Evolutionary conservation across 805 yeast species (phyloP).

Genomic region (Pichia occidentalis): DNA sequence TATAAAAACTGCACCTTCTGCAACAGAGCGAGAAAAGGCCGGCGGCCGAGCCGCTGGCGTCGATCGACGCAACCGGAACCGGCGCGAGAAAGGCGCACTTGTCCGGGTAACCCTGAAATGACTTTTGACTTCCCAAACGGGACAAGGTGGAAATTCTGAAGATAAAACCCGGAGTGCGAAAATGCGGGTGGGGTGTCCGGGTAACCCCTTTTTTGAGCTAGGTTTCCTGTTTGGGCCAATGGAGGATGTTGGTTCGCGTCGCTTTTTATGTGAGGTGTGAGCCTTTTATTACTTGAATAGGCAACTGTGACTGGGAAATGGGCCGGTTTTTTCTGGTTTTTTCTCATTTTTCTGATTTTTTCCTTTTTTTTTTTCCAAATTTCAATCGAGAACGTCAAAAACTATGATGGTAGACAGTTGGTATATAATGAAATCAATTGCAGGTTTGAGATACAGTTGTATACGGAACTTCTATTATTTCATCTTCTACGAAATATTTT

Average conservation of each 20-base stretch:
- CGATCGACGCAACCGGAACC: too few species aligned
- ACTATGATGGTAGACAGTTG: too few species aligned
- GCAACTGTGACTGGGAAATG: slow-evolving; percentile 10
- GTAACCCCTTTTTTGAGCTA: slow-evolving; percentile 13
- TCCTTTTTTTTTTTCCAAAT: too few species aligned
- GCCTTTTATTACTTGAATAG: slow-evolving; percentile 1
- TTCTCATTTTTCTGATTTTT: too few species aligned
- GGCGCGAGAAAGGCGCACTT: not conserved
- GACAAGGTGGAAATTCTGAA: not conserved
- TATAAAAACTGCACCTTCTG: too few species aligned
- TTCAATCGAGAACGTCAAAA: too few species aligned
- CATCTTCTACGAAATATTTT: too few species aligned
- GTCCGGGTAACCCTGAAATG: not conserved
- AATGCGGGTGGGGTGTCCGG: slow-evolving; percentile 12
- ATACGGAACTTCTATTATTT: too few species aligned
- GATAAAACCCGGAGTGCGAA: not conserved
- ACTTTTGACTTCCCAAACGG: not conserved
- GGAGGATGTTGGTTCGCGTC: slow-evolving; percentile 10
- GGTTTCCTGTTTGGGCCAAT: slow-evolving; percentile 16
- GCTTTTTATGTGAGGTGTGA: slow-evolving; percentile 5
- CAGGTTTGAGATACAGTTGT: too few species aligned
- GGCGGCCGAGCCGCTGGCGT: too few species aligned
- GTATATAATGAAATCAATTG: too few species aligned
- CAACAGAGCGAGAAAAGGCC: too few species aligned
- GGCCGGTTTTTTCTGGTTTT: not conserved